Evolutionary conservation across 2,329 filamentous ascomycete genomes (phyloP).

Genomic region (Aspergillus melleus): DNA sequence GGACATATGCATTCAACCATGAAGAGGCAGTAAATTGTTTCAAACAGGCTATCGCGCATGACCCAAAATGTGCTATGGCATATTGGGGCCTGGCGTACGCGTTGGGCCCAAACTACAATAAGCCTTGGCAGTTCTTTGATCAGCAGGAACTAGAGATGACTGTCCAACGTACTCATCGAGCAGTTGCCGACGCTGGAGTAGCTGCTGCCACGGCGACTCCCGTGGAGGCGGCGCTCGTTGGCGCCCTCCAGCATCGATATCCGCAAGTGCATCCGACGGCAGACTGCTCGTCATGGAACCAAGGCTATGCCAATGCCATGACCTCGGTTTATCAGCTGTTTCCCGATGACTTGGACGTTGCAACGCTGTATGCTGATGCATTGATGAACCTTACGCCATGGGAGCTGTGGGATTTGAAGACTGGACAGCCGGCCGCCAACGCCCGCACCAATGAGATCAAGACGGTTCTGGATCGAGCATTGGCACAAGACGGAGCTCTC

Average conservation of each 20-base stretch:
- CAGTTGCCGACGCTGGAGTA: constrained; percentile 46
- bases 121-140: constrained; percentile 73
- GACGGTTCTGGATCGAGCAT: constrained; percentile 57
- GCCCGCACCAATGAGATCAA: constrained; percentile 62
- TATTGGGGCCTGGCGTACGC: constrained; percentile 58
- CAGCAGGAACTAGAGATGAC: constrained; percentile 54
- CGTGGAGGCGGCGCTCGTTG: constrained; percentile 63
- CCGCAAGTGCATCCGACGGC: constrained; percentile 52
- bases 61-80: constrained; percentile 39
- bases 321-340: constrained; percentile 53
- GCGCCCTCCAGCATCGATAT: constrained; percentile 63
- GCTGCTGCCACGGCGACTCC: constrained; percentile 41
- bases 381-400: constrained; percentile 67
- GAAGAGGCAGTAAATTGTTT: constrained; percentile 41
- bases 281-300: constrained; percentile 58
- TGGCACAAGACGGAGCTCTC: constrained; percentile 51
- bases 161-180: constrained; percentile 50
- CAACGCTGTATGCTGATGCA: constrained; percentile 63
- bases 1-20: constrained; percentile 43
- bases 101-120: constrained; percentile 76
- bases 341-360: constrained; percentile 62
- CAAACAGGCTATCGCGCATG: constrained; percentile 33
- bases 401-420: constrained; percentile 63
- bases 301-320: constrained; percentile 64
- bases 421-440: constrained; percentile 55